Evolutionary conservation across 1,139 yeast species (phyloP).

Genomic region (Debaryomyces coudertii): DNA sequence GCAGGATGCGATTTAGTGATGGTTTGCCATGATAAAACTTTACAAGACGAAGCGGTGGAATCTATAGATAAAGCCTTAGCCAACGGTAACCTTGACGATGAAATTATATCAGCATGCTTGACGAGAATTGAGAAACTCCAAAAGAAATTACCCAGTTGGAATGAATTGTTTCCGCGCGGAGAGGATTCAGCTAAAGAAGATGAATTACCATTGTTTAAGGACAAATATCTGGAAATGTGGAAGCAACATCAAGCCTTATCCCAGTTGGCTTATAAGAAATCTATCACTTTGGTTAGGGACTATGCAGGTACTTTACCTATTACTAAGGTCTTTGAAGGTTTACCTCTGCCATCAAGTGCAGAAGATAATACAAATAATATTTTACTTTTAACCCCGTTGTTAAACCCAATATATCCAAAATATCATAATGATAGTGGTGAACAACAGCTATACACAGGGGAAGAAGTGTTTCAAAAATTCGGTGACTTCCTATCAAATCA

Average conservation of each 20-base stretch:
- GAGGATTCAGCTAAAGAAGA: constrained; percentile 32
- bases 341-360: constrained; percentile 9
- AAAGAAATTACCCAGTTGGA: constrained; percentile 50
- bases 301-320: constrained; percentile 56
- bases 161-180: constrained; percentile 46
- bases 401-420: constrained; percentile 46
- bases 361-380: constrained; percentile 37
- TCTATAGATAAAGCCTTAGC: constrained; percentile 57
- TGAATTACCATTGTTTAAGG: constrained; percentile 29
- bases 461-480: constrained; percentile 58
- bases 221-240: constrained; percentile 39
- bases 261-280: constrained; percentile 51
- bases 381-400: constrained; percentile 56
- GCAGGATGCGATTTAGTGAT: constrained; percentile 71
- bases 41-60: constrained; percentile 62
- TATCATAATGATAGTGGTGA: constrained; percentile 14
- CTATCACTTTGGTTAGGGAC: constrained; percentile 62
- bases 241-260: constrained; percentile 49
- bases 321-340: constrained; percentile 37
- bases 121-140: constrained; percentile 51
- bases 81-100: constrained; percentile 56
- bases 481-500: constrained; percentile 47
- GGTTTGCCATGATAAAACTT: constrained; percentile 60
- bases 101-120: constrained; percentile 45
- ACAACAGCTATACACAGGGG: constrained; percentile 48